Conservation (phyloP, 768 basidiomycete species). For the Lyophyllum shimeji region DNA sequence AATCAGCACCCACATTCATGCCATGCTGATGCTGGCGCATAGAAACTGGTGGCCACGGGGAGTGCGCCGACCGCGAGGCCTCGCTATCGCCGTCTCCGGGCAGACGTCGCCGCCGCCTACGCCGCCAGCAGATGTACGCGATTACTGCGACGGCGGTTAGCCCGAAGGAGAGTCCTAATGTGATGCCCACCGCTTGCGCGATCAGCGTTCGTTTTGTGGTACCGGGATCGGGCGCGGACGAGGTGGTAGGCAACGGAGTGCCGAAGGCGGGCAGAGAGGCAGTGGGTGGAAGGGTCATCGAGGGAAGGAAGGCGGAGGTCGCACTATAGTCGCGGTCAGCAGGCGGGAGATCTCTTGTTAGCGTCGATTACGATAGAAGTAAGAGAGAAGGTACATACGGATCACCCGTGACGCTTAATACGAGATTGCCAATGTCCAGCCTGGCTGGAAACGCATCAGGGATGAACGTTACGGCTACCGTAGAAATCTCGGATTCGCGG, state of each 20-base stretch:
- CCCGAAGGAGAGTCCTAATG: conserved; percentile 29
- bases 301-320: conserved; percentile 34
- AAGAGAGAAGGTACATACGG: conserved; percentile 27
- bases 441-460: conserved; percentile 23
- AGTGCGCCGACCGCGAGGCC: background rate
- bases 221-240: conserved; percentile 1
- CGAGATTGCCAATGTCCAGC: conserved; percentile 38
- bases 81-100: conserved; percentile 10
- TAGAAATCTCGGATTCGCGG: conserved; percentile 36
- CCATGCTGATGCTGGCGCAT: background rate
- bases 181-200: conserved; percentile 24
- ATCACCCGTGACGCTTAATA: conserved; percentile 34
- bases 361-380: background rate
- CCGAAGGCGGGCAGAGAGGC: conserved; percentile 31
- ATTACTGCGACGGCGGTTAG: conserved; percentile 22
- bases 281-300: conserved; percentile 33
- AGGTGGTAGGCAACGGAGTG: conserved; percentile 1
- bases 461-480: conserved; percentile 41
- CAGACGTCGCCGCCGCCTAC: conserved; percentile 16
- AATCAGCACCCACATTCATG: background rate
- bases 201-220: conserved; percentile 16
- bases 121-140: conserved; percentile 24
- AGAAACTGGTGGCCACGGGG: background rate
- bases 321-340: conserved; percentile 9
- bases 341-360: background rate